A percentile compares a stretch with the other conserved stretches of the same genome.
These are phyloP conservation scores for Phytophthora citrophthora DNA, from an alignment of 352 stramenopile genomes.

Conservation along the genomic window DNA sequence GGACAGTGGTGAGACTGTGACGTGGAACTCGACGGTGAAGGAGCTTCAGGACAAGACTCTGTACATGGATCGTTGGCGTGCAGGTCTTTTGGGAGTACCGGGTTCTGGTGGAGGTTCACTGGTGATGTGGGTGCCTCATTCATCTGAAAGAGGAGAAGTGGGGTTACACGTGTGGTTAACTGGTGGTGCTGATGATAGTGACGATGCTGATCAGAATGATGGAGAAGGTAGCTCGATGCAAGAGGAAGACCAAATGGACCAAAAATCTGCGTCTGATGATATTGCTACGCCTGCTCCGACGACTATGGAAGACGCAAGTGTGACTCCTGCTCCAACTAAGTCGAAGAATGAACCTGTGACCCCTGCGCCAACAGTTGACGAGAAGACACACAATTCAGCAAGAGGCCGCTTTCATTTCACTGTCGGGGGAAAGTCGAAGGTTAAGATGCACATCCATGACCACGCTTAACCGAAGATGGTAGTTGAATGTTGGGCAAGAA, in stretches of 20 bases:
- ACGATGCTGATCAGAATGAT: background rate
- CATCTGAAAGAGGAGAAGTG: constrained; percentile 36
- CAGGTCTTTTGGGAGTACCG: constrained; percentile 36
- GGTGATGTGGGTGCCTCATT: constrained; percentile 46
- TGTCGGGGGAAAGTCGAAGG: no score
- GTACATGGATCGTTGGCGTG: constrained; percentile 60
- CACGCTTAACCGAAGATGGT: no score
- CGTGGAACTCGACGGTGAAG: constrained; percentile 44
- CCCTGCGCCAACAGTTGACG: constrained; percentile 13
- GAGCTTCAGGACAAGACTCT: constrained; percentile 55
- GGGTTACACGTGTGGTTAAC: constrained; percentile 28
- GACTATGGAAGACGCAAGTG: no score
- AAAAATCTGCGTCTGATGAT: background rate
- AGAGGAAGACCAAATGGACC: no score
- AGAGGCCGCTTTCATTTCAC: no score
- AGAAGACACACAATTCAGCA: no score
- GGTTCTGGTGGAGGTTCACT: constrained; percentile 47
- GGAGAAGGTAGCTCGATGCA: background rate
- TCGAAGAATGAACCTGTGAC: constrained; percentile 3
- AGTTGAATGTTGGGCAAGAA: no score
- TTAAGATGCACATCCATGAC: no score
- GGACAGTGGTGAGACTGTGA: constrained; percentile 37
- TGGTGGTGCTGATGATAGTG: constrained; percentile 35
- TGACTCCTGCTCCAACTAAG: background rate
- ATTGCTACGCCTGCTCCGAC: background rate